Conservation (phyloP, 495 filamentous ascomycete species). For the Margaritispora aquatica region DNA sequence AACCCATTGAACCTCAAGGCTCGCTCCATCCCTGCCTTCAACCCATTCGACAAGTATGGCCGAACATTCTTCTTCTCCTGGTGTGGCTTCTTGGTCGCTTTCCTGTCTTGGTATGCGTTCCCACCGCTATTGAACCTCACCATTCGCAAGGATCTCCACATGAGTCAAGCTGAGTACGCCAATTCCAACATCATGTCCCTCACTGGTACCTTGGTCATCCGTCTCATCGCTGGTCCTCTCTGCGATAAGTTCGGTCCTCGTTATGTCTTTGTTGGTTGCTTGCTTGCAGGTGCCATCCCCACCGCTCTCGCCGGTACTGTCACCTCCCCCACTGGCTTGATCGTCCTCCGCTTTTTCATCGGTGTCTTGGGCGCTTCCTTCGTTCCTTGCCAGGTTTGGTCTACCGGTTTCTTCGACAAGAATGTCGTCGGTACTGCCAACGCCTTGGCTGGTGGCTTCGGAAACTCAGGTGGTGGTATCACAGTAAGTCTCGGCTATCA, state of each 20-base stretch:
- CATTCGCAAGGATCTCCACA: constrained; percentile 68
- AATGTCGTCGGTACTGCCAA: constrained; percentile 90
- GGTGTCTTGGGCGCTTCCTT: constrained; percentile 88
- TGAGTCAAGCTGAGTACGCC: constrained; percentile 64
- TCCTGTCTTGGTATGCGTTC: constrained; percentile 81
- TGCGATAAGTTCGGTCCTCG: constrained; percentile 85
- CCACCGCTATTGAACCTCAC: constrained; percentile 65
- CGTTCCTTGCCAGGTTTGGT: constrained; percentile 95
- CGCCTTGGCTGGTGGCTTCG: constrained; percentile 75
- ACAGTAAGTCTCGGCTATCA: constrained; percentile 51
- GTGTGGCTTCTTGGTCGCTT: constrained; percentile 90
- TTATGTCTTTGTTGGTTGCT: constrained; percentile 65
- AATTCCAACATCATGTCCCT: constrained; percentile 92
- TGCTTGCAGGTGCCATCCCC: constrained; percentile 74
- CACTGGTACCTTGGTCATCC: constrained; percentile 77
- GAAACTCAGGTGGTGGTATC: constrained; percentile 88
- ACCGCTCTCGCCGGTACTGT: constrained; percentile 78
- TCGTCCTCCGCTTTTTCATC: constrained; percentile 82
- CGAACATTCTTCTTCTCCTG: constrained; percentile 91
- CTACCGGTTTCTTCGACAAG: constrained; percentile 92
- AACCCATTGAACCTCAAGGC: constrained; percentile 79
- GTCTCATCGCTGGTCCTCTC: constrained; percentile 75
- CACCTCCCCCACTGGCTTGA: constrained; percentile 59
- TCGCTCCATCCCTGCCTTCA: constrained; percentile 69
- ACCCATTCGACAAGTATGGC: constrained; percentile 74